Evolutionary conservation across 2,329 filamentous ascomycete species (phyloP).

Genomic region (Scorias spongiosa): DNA sequence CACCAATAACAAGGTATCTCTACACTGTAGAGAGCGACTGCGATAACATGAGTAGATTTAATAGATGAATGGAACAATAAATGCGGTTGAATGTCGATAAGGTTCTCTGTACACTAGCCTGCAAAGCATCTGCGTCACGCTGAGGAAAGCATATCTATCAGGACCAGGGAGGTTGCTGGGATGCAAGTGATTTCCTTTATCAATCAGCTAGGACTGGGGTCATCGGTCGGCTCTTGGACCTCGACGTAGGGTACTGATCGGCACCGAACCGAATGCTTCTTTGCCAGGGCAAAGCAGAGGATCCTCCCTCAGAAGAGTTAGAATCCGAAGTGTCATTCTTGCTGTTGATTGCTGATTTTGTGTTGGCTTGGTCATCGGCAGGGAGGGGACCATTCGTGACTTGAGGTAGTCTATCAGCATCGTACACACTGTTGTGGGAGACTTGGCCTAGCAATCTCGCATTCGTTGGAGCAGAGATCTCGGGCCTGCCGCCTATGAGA

Average conservation of each 20-base stretch:
- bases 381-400: constrained; percentile 1
- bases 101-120: too few species aligned
- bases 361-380: constrained; percentile 2
- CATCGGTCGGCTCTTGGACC: too few species aligned
- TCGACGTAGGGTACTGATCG: constrained; percentile 4
- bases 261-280: constrained; percentile 19
- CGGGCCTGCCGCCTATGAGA: background rate
- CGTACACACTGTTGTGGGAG: constrained; percentile 9
- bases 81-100: too few species aligned
- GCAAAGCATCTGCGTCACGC: too few species aligned
- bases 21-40: too few species aligned
- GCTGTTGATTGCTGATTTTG: constrained; percentile 2
- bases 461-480: constrained; percentile 3
- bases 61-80: too few species aligned
- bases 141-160: too few species aligned
- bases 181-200: too few species aligned
- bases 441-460: constrained; percentile 2
- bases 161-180: too few species aligned
- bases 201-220: too few species aligned
- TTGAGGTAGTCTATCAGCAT: background rate
- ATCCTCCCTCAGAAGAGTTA: background rate
- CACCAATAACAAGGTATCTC: too few species aligned
- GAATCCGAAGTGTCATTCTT: constrained; percentile 1
- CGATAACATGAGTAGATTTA: too few species aligned
- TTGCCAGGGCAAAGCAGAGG: constrained; percentile 5